Evolutionary conservation across 1,284 basidiomycete species (phyloP).

Genomic region (Microbotryomycetes sp.): DNA sequence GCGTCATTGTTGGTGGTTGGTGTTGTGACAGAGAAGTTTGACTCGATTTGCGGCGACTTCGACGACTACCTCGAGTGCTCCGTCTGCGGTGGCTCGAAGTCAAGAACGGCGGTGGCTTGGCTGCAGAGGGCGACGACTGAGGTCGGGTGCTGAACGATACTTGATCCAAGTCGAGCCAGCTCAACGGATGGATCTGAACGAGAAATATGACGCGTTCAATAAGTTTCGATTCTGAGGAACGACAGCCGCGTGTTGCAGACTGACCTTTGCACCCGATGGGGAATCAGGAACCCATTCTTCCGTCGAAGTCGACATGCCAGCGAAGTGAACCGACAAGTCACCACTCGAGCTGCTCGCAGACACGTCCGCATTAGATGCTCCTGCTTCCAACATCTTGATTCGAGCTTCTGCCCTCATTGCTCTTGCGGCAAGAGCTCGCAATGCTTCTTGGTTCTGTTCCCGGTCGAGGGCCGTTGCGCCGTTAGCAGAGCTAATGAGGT

Average conservation of each 20-base stretch:
- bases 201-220: background rate
- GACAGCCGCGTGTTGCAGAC: background rate
- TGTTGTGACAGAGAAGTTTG: conserved; percentile 2
- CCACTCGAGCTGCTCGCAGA: no score
- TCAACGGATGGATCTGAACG: conserved; percentile 21
- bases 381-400: conserved; percentile 23
- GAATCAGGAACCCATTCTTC: conserved; percentile 1
- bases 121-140: background rate
- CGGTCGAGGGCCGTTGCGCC: no score
- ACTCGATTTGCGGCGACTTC: background rate
- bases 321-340: background rate
- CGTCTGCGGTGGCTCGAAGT: background rate
- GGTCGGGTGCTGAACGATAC: conserved; percentile 17
- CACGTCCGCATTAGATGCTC: background rate
- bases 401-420: conserved; percentile 30
- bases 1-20: background rate
- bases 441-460: conserved; percentile 30
- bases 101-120: background rate
- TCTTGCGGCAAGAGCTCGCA: conserved; percentile 25
- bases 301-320: background rate
- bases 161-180: conserved; percentile 30
- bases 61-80: background rate
- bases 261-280: background rate
- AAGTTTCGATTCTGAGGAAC: background rate
- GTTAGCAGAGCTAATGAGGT: no score